Evolutionary conservation across 441 rosid species (phyloP).

Genomic region (Macaranga tanarius): DNA sequence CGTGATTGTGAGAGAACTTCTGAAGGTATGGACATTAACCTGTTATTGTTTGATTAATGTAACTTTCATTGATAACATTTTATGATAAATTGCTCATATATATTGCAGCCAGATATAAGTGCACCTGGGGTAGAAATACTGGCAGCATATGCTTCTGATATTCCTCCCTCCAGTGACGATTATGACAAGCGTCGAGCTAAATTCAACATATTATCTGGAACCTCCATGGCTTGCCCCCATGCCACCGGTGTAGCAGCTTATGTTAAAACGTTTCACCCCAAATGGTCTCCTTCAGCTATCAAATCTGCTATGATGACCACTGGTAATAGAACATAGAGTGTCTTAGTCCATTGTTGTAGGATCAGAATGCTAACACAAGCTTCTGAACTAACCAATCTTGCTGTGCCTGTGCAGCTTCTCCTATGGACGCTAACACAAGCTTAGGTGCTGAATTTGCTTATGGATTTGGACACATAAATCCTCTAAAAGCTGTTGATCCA

Average conservation of each 20-base stretch:
- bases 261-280: conserved; percentile 45
- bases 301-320: conserved; percentile 69
- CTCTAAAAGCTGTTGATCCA: conserved; percentile 37
- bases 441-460: conserved; percentile 38
- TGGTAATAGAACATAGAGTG: conserved; percentile 24
- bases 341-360: background rate
- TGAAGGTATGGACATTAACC: conserved; percentile 35
- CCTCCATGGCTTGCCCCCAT: conserved; percentile 68
- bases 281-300: conserved; percentile 61
- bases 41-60: background rate
- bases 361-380: no score
- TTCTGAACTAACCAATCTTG: background rate
- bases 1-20: conserved; percentile 30
- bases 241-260: conserved; percentile 51
- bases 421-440: conserved; percentile 32
- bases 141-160: conserved; percentile 45
- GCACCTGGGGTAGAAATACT: conserved; percentile 59
- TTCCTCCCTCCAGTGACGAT: conserved; percentile 4
- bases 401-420: conserved; percentile 29
- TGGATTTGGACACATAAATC: conserved; percentile 51
- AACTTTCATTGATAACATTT: background rate
- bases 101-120: conserved; percentile 47
- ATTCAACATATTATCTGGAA: conserved; percentile 41
- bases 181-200: conserved; percentile 24
- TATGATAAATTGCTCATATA: background rate